phyloP scores from a whole-genome alignment of 768 basidiomycete genomes.

The Scleroderma bovista region DNA sequence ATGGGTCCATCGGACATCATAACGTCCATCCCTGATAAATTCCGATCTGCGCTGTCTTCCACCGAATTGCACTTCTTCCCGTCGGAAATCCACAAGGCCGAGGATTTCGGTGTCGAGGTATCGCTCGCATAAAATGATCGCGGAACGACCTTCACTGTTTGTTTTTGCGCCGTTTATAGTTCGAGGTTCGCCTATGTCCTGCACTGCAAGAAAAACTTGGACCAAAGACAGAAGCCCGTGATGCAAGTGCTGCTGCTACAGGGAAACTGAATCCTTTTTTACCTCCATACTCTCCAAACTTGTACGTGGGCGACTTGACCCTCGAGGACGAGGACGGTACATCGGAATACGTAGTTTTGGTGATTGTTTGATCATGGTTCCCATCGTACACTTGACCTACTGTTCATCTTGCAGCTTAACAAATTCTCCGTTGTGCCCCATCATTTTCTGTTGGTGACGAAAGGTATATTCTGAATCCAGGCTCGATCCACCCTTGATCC shows the following conservation, averaged over 20 bases:
- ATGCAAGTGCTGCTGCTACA: slow-evolving; percentile 7
- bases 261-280: slow-evolving; percentile 63
- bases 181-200: slow-evolving; percentile 80
- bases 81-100: slow-evolving; percentile 58
- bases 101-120: slow-evolving; percentile 64
- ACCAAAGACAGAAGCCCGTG: slow-evolving; percentile 36
- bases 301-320: slow-evolving; percentile 71
- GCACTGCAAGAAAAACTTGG: slow-evolving; percentile 75
- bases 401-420: slow-evolving; percentile 53
- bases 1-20: slow-evolving; percentile 44
- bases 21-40: slow-evolving; percentile 45
- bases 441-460: slow-evolving; percentile 85
- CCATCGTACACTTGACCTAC: not conserved
- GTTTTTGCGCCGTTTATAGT: slow-evolving; percentile 60
- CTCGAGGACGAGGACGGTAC: slow-evolving; percentile 45
- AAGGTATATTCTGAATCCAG: slow-evolving; percentile 45
- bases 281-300: slow-evolving; percentile 77
- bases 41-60: slow-evolving; percentile 50
- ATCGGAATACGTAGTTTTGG: slow-evolving; percentile 64
- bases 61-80: slow-evolving; percentile 76
- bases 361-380: slow-evolving; percentile 31
- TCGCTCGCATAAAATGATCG: slow-evolving; percentile 1
- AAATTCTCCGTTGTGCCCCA: slow-evolving; percentile 80
- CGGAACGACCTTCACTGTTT: too few relatives aligned
- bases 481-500: not conserved